Base-by-base conservation (phyloP, 345 rosid species). In the Arabidopsis arenosa region DNA sequence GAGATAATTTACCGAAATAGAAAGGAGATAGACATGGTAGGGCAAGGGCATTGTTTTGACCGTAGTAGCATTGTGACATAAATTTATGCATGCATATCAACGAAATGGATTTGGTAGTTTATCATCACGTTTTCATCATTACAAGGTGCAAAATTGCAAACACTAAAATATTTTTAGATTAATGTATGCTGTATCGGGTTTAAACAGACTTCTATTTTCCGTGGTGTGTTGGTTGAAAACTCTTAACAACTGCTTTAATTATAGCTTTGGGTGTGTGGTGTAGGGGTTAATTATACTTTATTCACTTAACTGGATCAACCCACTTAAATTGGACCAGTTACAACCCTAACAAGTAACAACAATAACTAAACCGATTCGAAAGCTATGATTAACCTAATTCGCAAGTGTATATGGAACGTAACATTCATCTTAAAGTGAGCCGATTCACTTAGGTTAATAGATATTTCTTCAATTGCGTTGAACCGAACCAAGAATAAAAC, bases 51-150 rank as follows among this genome's bases (percentile, higher is more conserved):
- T 32, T 30, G 32, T 32, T 5, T 68, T 74, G 66, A 92, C 92
- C 0, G 93, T 83, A 10, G 97, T 32, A 32, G 91, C 87, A 83
- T 85, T 8, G 58, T 18, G 15, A 28, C 15, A 54, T 14, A 54
- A 32, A 32, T 32, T 32, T 32, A 32, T 32, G 35, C 35, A 32
- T 32, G 35, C 35, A 32, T 32, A 32, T 32, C 33, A 32, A 32
- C 3, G 33, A 32, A 4, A 32, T 32, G 35, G 35, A 32, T 32
- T 32, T 32, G 35, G 35, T 32, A 32, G 35, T 32, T 32, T 32
- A n/a, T n/a, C n/a, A 32, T 39, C 13, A 48, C 53, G 53, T 17
- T 17, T 48, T 47, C 21, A 54, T 5, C 26, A 33, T 28, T 54
- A 54, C 59, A 5, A 28, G 5, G 9, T 12, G 36, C 59, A 32